Conservation (phyloP, 2,329 filamentous ascomycete genomes). For the Colletotrichum sidae region DNA sequence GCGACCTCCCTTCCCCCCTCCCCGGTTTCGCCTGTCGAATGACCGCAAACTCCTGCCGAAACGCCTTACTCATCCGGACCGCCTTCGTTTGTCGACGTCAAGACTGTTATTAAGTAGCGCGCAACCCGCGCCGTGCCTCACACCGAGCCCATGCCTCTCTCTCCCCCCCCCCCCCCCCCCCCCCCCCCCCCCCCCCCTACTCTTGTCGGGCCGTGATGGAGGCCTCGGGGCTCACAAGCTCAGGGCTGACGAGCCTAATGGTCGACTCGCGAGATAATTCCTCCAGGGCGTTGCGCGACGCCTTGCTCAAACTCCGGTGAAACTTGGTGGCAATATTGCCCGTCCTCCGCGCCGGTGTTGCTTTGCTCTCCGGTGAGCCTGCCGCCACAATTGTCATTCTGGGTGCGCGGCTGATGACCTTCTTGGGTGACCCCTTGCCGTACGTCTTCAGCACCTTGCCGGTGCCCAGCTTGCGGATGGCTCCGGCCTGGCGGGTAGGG, state of each 20-base stretch:
- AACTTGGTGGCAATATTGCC: constrained; percentile 21
- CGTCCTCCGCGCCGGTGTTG: constrained; percentile 3
- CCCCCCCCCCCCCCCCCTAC: constrained; percentile 4
- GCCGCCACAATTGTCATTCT: constrained; percentile 38
- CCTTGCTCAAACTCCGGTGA: constrained; percentile 34
- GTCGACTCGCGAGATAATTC: constrained; percentile 32
- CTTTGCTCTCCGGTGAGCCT: constrained; percentile 9
- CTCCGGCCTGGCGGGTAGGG: constrained; percentile 32
- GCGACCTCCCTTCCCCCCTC: too few species aligned
- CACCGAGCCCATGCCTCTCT: background rate
- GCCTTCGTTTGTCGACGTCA: constrained; percentile 36
- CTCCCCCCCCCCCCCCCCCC: constrained; percentile 1
- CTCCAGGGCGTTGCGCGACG: constrained; percentile 37
- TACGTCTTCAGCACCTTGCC: constrained; percentile 38
- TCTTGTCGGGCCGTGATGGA: constrained; percentile 36
- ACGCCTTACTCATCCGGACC: constrained; percentile 32
- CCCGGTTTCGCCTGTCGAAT: constrained; percentile 36
- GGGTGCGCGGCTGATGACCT: constrained; percentile 25
- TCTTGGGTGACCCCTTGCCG: constrained; percentile 34
- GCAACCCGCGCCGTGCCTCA: background rate
- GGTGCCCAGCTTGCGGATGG: constrained; percentile 37
- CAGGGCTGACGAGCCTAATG: constrained; percentile 37
- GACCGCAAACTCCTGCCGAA: constrained; percentile 33
- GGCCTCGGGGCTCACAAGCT: constrained; percentile 27
- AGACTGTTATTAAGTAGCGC: constrained; percentile 15